A percentile compares a stretch with the other conserved stretches of the same genome.
phyloP scores from a whole-genome alignment of 345 rosid species.

The Aurinia saxatilis region DNA sequence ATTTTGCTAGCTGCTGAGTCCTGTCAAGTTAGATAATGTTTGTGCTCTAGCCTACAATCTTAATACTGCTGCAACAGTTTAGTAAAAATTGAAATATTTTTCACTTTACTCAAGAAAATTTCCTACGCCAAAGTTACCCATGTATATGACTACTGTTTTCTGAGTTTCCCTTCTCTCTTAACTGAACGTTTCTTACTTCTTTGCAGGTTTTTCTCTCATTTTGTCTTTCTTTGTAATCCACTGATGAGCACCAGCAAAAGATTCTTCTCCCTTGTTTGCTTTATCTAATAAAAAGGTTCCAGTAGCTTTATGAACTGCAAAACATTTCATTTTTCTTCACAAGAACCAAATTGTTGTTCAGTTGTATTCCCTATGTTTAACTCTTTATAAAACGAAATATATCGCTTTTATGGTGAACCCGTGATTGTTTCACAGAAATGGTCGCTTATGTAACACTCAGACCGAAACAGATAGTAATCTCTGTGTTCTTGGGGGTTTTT shows the following conservation, averaged over 20 bases:
- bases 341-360: conserved; percentile 18
- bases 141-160: not conserved
- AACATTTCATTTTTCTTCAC: conserved; percentile 13
- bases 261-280: not conserved
- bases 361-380: not conserved
- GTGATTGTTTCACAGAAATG: conserved; percentile 4
- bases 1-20: not conserved
- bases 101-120: no score
- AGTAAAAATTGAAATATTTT: not conserved
- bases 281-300: conserved; percentile 19
- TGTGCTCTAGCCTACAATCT: not conserved
- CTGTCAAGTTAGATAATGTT: not conserved
- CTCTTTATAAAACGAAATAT: not conserved
- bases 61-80: not conserved
- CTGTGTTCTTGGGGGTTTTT: conserved; percentile 8
- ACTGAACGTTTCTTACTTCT: not conserved
- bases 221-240: conserved; percentile 7
- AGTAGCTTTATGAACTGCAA: conserved; percentile 14
- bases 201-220: conserved; percentile 11
- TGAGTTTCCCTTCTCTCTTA: not conserved
- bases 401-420: conserved; percentile 1
- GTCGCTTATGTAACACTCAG: not conserved
- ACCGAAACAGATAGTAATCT: conserved; percentile 4
- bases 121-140: no score
- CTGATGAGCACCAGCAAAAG: not conserved